These are phyloP conservation scores for Termitomyces eurrhizus DNA, from an alignment of 768 basidiomycete species.

Conservation along the genomic window DNA sequence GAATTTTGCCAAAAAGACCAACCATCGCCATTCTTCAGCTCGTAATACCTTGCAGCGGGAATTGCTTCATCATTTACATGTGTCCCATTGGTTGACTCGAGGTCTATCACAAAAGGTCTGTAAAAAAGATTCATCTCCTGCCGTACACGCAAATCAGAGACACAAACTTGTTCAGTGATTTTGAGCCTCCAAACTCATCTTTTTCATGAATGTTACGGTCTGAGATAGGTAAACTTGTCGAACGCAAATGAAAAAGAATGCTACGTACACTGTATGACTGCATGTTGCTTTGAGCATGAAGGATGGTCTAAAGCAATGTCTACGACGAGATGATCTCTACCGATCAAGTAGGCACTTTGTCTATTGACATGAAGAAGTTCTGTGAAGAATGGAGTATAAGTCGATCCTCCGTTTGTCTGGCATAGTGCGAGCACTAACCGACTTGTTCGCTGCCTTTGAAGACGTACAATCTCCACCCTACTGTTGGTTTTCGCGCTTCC, in stretches of 20 bases:
- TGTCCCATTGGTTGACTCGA: slow-evolving; percentile 98
- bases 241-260: not conserved
- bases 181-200: slow-evolving; percentile 80
- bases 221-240: slow-evolving; percentile 23
- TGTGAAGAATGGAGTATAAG: slow-evolving; percentile 24
- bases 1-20: not conserved
- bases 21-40: slow-evolving; percentile 80
- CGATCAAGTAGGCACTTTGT: slow-evolving; percentile 93
- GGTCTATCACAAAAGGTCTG: slow-evolving; percentile 95
- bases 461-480: slow-evolving; percentile 94
- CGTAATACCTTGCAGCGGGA: slow-evolving; percentile 84
- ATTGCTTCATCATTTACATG: slow-evolving; percentile 84
- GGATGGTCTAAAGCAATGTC: slow-evolving; percentile 93
- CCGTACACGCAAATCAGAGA: not conserved
- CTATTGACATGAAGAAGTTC: slow-evolving; percentile 90
- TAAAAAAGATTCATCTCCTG: slow-evolving; percentile 3
- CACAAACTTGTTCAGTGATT: slow-evolving; percentile 80
- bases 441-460: slow-evolving; percentile 94
- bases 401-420: not conserved
- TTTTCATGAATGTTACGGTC: slow-evolving; percentile 83
- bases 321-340: slow-evolving; percentile 81
- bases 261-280: slow-evolving; percentile 84
- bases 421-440: slow-evolving; percentile 49
- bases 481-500: slow-evolving; percentile 87
- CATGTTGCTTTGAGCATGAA: slow-evolving; percentile 98